Evolutionary conservation across 2,329 filamentous ascomycete species (phyloP).

Genomic region (Pestalotiopsis sp.): DNA sequence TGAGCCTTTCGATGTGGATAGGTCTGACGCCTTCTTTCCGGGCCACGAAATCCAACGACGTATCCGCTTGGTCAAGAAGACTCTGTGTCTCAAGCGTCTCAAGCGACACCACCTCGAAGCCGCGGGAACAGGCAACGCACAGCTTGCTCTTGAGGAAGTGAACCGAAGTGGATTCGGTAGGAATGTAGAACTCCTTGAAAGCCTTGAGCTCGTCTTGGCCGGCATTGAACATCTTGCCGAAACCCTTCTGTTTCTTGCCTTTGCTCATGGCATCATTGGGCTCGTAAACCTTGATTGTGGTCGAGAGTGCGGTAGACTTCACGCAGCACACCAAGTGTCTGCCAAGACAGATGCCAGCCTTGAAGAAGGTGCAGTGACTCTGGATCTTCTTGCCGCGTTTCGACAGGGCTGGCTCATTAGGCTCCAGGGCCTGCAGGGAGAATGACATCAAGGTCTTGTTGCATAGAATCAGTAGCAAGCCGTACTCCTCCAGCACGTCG

Average conservation of each 20-base stretch:
- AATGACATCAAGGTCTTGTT: constrained; percentile 94
- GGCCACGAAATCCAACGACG: constrained; percentile 94
- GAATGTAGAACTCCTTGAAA: constrained; percentile 99
- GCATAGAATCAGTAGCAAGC: constrained; percentile 85
- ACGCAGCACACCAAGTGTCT: constrained; percentile 95
- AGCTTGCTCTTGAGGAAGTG: constrained; percentile 97
- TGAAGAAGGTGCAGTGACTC: constrained; percentile 98
- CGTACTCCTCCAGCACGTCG: constrained; percentile 94
- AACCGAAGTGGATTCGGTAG: constrained; percentile 95
- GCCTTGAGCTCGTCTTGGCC: constrained; percentile 95
- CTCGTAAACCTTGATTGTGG: constrained; percentile 98
- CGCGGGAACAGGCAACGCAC: constrained; percentile 92
- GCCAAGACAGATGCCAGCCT: constrained; percentile 91
- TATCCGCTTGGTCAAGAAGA: constrained; percentile 94
- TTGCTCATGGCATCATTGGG: constrained; percentile 93
- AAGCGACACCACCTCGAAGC: constrained; percentile 95
- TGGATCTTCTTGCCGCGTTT: constrained; percentile 95
- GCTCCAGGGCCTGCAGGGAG: constrained; percentile 82
- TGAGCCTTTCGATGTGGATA: constrained; percentile 95
- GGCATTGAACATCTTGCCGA: constrained; percentile 91
- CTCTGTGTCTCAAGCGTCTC: constrained; percentile 98
- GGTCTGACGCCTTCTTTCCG: constrained; percentile 91
- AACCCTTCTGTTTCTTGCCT: constrained; percentile 92
- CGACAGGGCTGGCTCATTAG: constrained; percentile 76
- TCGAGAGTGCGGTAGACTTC: constrained; percentile 89